Conservation (phyloP, 2,329 filamentous ascomycete species). For the Ustulina deusta region DNA sequence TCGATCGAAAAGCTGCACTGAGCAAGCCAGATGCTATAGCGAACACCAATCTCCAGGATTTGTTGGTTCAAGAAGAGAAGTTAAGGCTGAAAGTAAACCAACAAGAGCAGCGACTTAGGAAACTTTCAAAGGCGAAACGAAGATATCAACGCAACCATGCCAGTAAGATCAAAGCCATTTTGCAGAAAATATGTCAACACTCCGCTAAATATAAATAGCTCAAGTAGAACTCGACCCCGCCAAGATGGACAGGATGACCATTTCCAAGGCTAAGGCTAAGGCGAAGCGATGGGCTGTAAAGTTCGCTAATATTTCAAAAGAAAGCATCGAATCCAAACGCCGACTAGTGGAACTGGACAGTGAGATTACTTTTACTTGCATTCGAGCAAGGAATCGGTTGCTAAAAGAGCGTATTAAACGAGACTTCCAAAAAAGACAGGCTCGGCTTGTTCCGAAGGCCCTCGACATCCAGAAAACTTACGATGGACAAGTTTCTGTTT, state of each 20-base stretch:
- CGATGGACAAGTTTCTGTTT: conserved; percentile 32
- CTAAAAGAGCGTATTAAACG: neutral
- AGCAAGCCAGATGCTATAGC: conserved; percentile 24
- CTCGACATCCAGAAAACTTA: conserved; percentile 15
- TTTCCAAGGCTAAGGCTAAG: neutral
- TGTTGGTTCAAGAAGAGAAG: conserved; percentile 7
- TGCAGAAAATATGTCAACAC: neutral
- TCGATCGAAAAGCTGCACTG: conserved; percentile 38
- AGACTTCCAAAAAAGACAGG: conserved; percentile 22
- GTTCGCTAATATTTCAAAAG: neutral
- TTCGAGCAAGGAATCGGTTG: conserved; percentile 19
- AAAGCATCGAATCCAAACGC: neutral
- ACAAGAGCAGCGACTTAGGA: neutral
- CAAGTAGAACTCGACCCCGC: neutral
- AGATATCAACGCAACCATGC: neutral
- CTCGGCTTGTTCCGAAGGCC: neutral
- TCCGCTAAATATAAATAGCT: neutral
- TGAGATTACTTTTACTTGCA: conserved; percentile 20
- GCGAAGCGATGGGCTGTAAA: neutral
- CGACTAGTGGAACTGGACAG: neutral
- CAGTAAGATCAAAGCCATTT: neutral
- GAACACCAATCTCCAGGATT: conserved; percentile 15
- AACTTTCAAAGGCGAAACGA: neutral
- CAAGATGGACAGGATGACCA: too few species aligned
- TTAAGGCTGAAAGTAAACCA: neutral